Conservation (phyloP, 768 basidiomycete genomes). For the Leucosporidium scottii region DNA sequence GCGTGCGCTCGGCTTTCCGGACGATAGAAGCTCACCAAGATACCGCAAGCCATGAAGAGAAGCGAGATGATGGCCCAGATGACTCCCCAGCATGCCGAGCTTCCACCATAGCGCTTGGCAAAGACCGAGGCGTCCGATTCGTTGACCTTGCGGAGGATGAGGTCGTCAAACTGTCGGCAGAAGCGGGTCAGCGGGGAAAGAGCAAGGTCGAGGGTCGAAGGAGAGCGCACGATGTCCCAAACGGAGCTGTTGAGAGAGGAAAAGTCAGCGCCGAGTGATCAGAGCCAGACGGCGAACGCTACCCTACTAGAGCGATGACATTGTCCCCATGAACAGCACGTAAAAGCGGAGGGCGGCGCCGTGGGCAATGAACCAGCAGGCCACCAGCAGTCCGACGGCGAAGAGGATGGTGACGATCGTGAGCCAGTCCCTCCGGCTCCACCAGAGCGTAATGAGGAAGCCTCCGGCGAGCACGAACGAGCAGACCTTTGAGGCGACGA, state of each 20-base stretch:
- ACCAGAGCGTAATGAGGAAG: conserved; percentile 79
- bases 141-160: conserved; percentile 50
- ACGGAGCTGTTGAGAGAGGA: conserved; percentile 38
- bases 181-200: not conserved
- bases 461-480: conserved; percentile 71
- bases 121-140: conserved; percentile 81
- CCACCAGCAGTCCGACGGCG: conserved; percentile 68
- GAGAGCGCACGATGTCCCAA: conserved; percentile 78
- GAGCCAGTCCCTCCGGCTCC: conserved; percentile 54
- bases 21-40: conserved; percentile 61
- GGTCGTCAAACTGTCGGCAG: conserved; percentile 47
- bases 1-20: conserved; percentile 36
- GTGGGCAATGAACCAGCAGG: conserved; percentile 68
- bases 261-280: conserved; percentile 28
- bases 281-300: conserved; percentile 25
- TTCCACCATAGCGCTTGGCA: conserved; percentile 56
- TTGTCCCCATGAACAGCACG: conserved; percentile 44
- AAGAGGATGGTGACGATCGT: conserved; percentile 71
- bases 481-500: conserved; percentile 79
- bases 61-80: conserved; percentile 75
- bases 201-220: conserved; percentile 1
- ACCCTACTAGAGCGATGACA: too few relatives aligned
- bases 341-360: conserved; percentile 70
- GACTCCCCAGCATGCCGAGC: conserved; percentile 57
- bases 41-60: conserved; percentile 63